Base-by-base conservation (phyloP, 2,329 filamentous ascomycete genomes). In the Sphaerulina populicola region DNA sequence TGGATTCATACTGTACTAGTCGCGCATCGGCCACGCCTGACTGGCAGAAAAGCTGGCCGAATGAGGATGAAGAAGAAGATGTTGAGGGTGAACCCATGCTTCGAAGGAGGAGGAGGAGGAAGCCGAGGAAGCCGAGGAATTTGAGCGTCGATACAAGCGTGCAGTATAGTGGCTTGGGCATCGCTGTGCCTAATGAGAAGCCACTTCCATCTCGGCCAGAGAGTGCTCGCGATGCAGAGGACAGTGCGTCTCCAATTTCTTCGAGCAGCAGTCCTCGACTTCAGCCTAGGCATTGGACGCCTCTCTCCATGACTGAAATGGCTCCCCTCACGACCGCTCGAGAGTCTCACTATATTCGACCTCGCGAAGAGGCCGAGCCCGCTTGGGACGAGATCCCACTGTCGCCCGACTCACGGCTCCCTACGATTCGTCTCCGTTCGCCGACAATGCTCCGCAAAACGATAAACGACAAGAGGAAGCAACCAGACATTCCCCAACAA, bases 141-240 rank as follows among this genome's bases (percentile, higher is more conserved):
- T 38, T 61, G 6, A 45, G 42, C 11, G 44, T 61, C 9, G 53
- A 58, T 38, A 61, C 59, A 6, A 54, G 30, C 2, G 49, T 23
- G 29, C 21, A 31, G n/a, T 60, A 61, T 29, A 12, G 10, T 14
- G 52, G 52, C 1, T 47, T 60, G 12, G 50, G 55, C 1, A 60
- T 57, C 36, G 56, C 57, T 5, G 44, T 60, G 2, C 52, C 50
- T 1, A 47, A 45, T 14, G 29, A 10, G 23, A 14, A 47, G 23
- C 23, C 23, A 27, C 23, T 5, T 27, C 23, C 23, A 27, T 27
- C 23, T 27, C 23, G 5, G 23, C 23, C 23, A 27, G 23, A 7
- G 23, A 27, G 23, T 27, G 23, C 23, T 6, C 23, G 23, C 23
- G 3, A 27, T 27, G 23, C 23, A 35, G 31, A 11, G 10, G 4